Evolutionary conservation across 2,329 filamentous ascomycete genomes (phyloP).

Genomic region (Ophiosphaerella narmari): DNA sequence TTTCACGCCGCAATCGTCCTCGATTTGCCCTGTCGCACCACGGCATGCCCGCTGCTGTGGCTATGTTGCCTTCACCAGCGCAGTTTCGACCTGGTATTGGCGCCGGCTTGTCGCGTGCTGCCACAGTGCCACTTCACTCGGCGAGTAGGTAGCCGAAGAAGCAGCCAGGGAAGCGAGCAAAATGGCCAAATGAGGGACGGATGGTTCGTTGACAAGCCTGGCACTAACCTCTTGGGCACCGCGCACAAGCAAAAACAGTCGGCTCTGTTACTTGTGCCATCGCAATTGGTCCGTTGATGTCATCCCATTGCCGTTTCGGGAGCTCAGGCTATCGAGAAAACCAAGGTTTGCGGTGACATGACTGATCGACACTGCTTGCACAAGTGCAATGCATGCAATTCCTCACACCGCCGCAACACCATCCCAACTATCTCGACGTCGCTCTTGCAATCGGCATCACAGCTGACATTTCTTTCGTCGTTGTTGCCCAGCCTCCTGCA

Average conservation of each 20-base stretch:
- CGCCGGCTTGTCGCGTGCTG: not conserved
- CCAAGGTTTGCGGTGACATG: not conserved
- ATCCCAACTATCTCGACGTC: not conserved
- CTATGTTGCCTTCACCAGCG: not conserved
- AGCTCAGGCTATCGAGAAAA: not conserved
- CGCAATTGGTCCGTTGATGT: not conserved
- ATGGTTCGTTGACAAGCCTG: not conserved
- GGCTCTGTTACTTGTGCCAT: not conserved
- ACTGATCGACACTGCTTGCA: not conserved
- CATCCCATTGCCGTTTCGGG: not conserved
- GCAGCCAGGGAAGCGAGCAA: not conserved
- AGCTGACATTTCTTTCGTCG: no score
- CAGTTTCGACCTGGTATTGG: not conserved
- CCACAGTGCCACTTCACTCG: not conserved
- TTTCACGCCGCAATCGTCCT: not conserved
- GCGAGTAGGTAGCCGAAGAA: not conserved
- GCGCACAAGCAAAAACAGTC: not conserved
- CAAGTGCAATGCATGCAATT: not conserved
- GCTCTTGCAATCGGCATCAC: no score
- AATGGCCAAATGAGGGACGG: not conserved
- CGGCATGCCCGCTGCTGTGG: slow-evolving; percentile 2
- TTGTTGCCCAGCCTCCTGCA: not conserved
- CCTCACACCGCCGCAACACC: not conserved
- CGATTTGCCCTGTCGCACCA: not conserved
- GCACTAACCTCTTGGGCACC: not conserved